These are phyloP conservation scores for Candida maris DNA, from an alignment of 805 yeast genomes.

Conservation along the genomic window DNA sequence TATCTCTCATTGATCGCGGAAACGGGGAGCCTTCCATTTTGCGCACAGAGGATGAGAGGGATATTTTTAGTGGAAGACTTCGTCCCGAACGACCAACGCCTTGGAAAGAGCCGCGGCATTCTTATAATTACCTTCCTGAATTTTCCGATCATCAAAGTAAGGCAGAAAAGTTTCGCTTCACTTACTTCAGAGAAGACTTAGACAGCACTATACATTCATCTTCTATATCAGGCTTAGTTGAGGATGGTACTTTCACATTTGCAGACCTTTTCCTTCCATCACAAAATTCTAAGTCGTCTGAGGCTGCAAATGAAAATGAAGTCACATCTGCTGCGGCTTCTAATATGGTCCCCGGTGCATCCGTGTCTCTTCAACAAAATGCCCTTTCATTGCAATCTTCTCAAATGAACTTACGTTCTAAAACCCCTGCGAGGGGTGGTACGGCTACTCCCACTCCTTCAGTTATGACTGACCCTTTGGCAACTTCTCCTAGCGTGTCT, in stretches of 20 bases:
- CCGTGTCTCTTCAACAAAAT: conserved; percentile 4
- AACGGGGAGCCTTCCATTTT: conserved; percentile 24
- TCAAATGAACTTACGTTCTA: conserved; percentile 11
- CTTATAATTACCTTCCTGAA: conserved; percentile 12
- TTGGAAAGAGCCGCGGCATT: conserved; percentile 49
- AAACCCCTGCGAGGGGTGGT: conserved; percentile 13
- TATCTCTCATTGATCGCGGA: conserved; percentile 28
- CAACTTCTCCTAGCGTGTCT: conserved; percentile 23
- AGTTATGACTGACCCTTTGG: conserved; percentile 14
- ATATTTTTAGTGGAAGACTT: conserved; percentile 55
- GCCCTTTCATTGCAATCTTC: conserved; percentile 12
- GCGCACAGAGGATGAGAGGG: conserved; percentile 51
- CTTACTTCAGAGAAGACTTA: conserved; percentile 88
- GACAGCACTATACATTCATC: conserved; percentile 90
- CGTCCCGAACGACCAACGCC: conserved; percentile 76
- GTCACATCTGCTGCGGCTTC: conserved; percentile 4
- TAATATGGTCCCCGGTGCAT: background rate
- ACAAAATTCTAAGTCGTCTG: conserved; percentile 25
- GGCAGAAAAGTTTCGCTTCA: conserved; percentile 65
- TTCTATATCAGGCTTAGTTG: conserved; percentile 74
- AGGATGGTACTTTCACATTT: conserved; percentile 49
- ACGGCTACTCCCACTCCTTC: conserved; percentile 27
- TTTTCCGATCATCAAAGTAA: conserved; percentile 19
- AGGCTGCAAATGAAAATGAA: conserved; percentile 3
- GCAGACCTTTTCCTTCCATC: conserved; percentile 58